Conservation (phyloP, 1,139 yeast genomes). For the Taphrina wiesneri region DNA sequence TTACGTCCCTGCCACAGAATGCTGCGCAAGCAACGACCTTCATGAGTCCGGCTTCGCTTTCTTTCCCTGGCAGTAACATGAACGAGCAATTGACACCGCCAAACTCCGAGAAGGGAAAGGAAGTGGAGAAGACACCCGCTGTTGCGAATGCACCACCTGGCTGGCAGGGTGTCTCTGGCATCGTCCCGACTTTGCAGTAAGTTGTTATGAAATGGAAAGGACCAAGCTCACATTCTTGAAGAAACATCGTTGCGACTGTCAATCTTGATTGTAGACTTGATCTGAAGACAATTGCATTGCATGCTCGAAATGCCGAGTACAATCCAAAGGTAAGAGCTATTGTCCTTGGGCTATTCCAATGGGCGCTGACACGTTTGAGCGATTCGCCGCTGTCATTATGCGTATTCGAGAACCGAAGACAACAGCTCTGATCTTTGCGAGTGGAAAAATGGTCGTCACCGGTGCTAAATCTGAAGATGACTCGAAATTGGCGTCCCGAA, state of each 20-base stretch:
- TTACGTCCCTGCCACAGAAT: constrained; percentile 33
- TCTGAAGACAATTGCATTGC: constrained; percentile 93
- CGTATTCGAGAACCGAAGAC: constrained; percentile 99
- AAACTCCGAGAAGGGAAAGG: constrained; percentile 20
- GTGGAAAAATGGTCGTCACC: constrained; percentile 99
- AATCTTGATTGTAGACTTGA: constrained; percentile 94
- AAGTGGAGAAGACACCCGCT: constrained; percentile 2
- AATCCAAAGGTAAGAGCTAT: constrained; percentile 60
- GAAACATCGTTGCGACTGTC: constrained; percentile 94
- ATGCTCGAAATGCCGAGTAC: constrained; percentile 98
- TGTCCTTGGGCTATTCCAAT: constrained; percentile 6
- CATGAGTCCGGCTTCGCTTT: constrained; percentile 31
- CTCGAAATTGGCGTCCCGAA: constrained; percentile 92
- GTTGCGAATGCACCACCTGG: constrained; percentile 7
- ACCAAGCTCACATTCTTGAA: constrained; percentile 37
- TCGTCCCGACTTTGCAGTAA: constrained; percentile 85
- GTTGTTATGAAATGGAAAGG: constrained; percentile 36
- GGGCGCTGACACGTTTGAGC: constrained; percentile 48
- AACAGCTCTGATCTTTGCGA: constrained; percentile 94
- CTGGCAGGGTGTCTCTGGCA: constrained; percentile 64
- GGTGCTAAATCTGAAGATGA: constrained; percentile 99
- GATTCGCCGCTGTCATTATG: constrained; percentile 99
- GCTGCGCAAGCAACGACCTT: constrained; percentile 36
- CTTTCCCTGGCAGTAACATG: constrained; percentile 28
- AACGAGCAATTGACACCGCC: constrained; percentile 17